Evolutionary conservation across 129 eudicot genomes (phyloP).

Genomic region (Escallonia herrerae): DNA sequence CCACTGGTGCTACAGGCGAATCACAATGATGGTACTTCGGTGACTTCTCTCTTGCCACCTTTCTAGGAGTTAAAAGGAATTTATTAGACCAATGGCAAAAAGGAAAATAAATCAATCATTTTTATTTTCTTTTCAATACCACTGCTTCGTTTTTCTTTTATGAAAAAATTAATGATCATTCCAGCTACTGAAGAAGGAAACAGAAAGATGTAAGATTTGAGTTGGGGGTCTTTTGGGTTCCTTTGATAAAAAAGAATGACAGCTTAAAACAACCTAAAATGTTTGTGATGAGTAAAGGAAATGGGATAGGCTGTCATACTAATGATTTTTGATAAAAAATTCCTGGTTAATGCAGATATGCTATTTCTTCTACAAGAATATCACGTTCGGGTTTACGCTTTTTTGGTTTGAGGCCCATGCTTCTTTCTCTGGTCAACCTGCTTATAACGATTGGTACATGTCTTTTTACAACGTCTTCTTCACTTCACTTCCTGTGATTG

Average conservation of each 20-base stretch:
- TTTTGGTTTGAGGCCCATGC: constrained; percentile 96
- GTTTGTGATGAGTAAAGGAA: not conserved
- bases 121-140: not conserved
- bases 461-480: constrained; percentile 90
- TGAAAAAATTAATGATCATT: not conserved
- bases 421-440: constrained; percentile 96
- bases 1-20: constrained; percentile 98
- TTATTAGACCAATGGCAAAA: too few species aligned
- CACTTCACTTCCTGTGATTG: constrained; percentile 99
- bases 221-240: not conserved
- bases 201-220: too few species aligned
- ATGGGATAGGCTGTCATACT: constrained; percentile 2
- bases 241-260: not conserved
- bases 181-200: too few species aligned
- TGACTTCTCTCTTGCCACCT: not conserved
- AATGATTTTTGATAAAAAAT: not conserved
- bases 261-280: not conserved
- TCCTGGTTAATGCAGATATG: constrained; percentile 58
- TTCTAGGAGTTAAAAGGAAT: too few species aligned
- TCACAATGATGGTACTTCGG: constrained; percentile 78
- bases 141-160: constrained; percentile 4
- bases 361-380: constrained; percentile 94
- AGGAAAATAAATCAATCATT: too few species aligned
- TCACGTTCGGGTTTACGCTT: constrained; percentile 85
- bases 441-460: constrained; percentile 99